Evolutionary conservation across 2,329 filamentous ascomycete species (phyloP), one percentile per base, ranked within the genome.

Genomic region (Fusarium longipes): DNA sequence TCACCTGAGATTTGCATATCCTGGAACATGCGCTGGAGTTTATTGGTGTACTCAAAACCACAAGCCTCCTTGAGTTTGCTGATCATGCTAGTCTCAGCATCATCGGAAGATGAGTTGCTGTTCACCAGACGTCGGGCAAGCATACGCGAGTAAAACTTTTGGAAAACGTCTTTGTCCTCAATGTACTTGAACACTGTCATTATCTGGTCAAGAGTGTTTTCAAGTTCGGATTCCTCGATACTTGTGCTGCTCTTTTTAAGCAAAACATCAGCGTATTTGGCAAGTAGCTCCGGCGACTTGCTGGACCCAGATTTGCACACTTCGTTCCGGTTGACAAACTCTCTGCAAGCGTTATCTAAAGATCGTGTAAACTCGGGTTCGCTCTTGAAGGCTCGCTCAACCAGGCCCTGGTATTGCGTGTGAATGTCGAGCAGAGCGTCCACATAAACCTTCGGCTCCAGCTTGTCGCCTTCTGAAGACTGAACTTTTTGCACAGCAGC

Each of bases 121-220:
- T 97, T 93, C 18, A 99, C 96, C 55, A 99, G 83, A 73, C 96
- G 93, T 78, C 97, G 93, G 48, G 96, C 96, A 72, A 99, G 83
- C 90, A 97, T 97, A 66, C 94, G 92, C 3, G 95, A 97, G 81
- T 99, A 99, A 81, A 97, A 99, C 79, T 98, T 99, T 79, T 98
- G 96, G 86, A 99, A 99, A 7, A 99, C 96, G 75, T 99, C 96
- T 84, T 99, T 99, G 81, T 99, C 96, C 77, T 99, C 96, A 67
- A 99, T 98, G 80, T 99, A 99, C 82, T 98, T 98, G 87, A 99
- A 99, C 55, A 99, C 93, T 2, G 95, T 97, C 96, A 99, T 99
- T 74, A 99, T 96, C 78, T 97, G 93, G 20, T 88, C 89, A 29
- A 98, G 83, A 30, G 93, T 91, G 70, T 91, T 90, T 81, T 99